Evolutionary conservation across 225 moss, liverwort and hornwort species (phyloP).

Genomic region (Physcomitrium patens): DNA sequence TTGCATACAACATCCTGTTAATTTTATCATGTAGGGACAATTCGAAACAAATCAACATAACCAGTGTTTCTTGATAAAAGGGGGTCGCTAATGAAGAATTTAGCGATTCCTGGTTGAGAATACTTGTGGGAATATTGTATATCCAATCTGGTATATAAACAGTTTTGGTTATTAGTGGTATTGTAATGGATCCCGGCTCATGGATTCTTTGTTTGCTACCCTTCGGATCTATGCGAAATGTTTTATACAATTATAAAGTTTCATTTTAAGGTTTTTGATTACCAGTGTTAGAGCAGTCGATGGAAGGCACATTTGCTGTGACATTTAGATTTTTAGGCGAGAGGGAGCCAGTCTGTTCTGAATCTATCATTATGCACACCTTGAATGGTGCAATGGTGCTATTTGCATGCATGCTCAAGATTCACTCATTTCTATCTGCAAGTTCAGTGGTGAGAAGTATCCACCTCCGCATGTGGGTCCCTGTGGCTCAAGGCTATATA

Average conservation of each 20-base stretch:
- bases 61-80: constrained; percentile 22
- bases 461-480: too few relatives aligned
- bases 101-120: constrained; percentile 29
- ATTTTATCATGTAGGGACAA: constrained; percentile 24
- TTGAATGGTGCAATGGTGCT: background rate
- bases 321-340: background rate
- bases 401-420: too few relatives aligned
- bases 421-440: too few relatives aligned
- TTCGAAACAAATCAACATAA: constrained; percentile 19
- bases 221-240: constrained; percentile 40
- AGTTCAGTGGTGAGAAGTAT: too few relatives aligned
- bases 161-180: constrained; percentile 43
- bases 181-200: constrained; percentile 9
- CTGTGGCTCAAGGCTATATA: too few relatives aligned
- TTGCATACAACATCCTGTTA: constrained; percentile 24
- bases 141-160: constrained; percentile 44
- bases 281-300: constrained; percentile 9
- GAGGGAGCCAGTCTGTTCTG: background rate
- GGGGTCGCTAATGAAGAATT: constrained; percentile 20
- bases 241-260: constrained; percentile 32
- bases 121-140: constrained; percentile 15
- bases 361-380: background rate
- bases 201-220: constrained; percentile 19
- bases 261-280: constrained; percentile 23
- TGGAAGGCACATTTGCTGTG: background rate